Evolutionary conservation across 163 green algal genomes (phyloP), one percentile per base, ranked within the genome.

Genomic region (Trebouxia gelatinosa): DNA sequence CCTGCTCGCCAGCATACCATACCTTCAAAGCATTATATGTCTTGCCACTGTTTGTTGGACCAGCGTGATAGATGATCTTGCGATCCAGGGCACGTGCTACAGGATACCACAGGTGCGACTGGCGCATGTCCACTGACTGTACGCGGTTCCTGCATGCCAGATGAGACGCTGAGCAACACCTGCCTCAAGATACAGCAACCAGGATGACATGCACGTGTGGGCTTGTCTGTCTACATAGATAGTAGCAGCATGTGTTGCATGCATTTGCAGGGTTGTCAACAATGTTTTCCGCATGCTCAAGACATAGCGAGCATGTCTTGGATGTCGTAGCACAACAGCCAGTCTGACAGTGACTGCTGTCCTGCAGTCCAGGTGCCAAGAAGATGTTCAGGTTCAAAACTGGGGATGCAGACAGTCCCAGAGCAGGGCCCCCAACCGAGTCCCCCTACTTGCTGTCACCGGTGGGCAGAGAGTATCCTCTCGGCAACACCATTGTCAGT

Each of bases 1-100:
- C 6, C n/a, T 23, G n/a, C n/a, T n/a, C 19, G 39, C 35, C 5
- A 37, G 38, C 59, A 54, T 6, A 70, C 40, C 31, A n/a, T 35
- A 80, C 82, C 80, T 85, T 54, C 58, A 93, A 74, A 13, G 89
- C 87, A 34, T 85, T 82, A 75, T 88, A 88, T 32, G 93, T 97
- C 83, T 97, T 97, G 70, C 93, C 93, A 57, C 78, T 90, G 85
- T 97, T 97, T 38, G 93, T 97, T 59, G 93, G 93, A 29, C 94
- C 94, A 11, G 87, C 87, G 70, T 98, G 94, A 79, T 97, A 97
- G 37, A 95, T 83, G 71, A 98, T 89, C 19, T 86, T 83, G 5
- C 93, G 86, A 51, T 88, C 59, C 40, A 97, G 79, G 2, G 92
- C 74, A 6, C 93, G 84, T 16, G 94, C 94, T 21, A 92, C 76